Percentiles rank a stretch among this genome's conserved stretches.
These are phyloP conservation scores for Brassica balearica DNA, from an alignment of 441 rosid species.

Conservation along the genomic window DNA sequence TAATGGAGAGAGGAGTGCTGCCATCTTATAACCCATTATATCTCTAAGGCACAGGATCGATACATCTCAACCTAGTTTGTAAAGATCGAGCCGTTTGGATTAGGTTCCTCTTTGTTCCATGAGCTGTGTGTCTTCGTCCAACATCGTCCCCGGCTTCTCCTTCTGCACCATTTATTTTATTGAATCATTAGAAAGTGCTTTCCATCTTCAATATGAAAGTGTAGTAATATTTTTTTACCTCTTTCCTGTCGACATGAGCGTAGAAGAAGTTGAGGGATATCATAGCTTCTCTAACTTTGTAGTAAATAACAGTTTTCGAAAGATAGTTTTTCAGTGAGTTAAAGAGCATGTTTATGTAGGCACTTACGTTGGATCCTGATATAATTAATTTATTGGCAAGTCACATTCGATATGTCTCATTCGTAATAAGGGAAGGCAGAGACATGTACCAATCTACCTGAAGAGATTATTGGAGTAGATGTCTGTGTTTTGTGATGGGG, in stretches of 20 bases:
- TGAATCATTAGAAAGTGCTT: slow-evolving; percentile 8
- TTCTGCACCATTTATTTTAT: slow-evolving; percentile 52
- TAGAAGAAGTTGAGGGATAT: slow-evolving; percentile 87
- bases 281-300: slow-evolving; percentile 94
- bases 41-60: slow-evolving; percentile 89
- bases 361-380: slow-evolving; percentile 88
- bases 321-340: slow-evolving; percentile 84
- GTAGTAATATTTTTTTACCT: slow-evolving; percentile 58
- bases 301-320: slow-evolving; percentile 92
- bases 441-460: slow-evolving; percentile 74
- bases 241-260: slow-evolving; percentile 80
- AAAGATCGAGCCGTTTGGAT: slow-evolving; percentile 89
- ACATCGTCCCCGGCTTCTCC: slow-evolving; percentile 88
- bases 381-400: background rate
- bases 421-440: slow-evolving; percentile 8
- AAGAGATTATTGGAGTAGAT: slow-evolving; percentile 78
- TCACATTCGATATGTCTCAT: slow-evolving; percentile 15
- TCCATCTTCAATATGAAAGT: background rate
- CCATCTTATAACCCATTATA: background rate
- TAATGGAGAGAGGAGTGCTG: too few species aligned
- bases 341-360: slow-evolving; percentile 86
- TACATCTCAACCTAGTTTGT: slow-evolving; percentile 95
- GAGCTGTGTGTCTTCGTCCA: slow-evolving; percentile 95
- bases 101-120: slow-evolving; percentile 81
- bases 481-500: slow-evolving; percentile 62